These are phyloP conservation scores for Rhizopogon vesiculosus DNA, from an alignment of 768 basidiomycete species.

Conservation along the genomic window DNA sequence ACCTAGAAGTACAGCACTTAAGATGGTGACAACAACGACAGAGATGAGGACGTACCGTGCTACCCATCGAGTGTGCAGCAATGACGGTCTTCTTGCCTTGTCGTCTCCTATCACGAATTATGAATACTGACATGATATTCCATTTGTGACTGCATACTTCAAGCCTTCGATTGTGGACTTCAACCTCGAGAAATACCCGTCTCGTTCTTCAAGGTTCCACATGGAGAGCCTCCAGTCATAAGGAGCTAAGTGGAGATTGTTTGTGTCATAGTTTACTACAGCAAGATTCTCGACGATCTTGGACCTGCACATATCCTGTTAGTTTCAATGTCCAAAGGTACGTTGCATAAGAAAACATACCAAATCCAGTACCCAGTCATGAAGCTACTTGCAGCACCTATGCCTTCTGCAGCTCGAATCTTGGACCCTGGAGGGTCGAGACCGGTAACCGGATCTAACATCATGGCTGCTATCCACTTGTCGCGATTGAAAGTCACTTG, in stretches of 20 bases:
- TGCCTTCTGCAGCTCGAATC: constrained; percentile 88
- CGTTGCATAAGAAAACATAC: constrained; percentile 31
- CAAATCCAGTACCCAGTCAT: constrained; percentile 95
- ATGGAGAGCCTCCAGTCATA: constrained; percentile 92
- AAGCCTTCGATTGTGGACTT: constrained; percentile 80
- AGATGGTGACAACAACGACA: constrained; percentile 26
- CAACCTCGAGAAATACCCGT: constrained; percentile 82
- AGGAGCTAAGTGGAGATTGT: constrained; percentile 77
- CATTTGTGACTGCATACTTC: constrained; percentile 38
- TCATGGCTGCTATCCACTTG: constrained; percentile 85
- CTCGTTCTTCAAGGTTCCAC: constrained; percentile 88
- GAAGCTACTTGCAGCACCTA: constrained; percentile 84
- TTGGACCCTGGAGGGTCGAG: constrained; percentile 84
- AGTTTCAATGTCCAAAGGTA: background rate
- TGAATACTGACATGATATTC: background rate
- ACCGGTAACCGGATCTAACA: constrained; percentile 88
- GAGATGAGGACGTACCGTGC: constrained; percentile 45
- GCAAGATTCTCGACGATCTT: constrained; percentile 95
- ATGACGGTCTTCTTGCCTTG: constrained; percentile 79
- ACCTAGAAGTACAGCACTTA: constrained; percentile 43
- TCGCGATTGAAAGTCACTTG: constrained; percentile 83
- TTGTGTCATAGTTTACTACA: constrained; percentile 88
- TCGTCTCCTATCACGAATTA: constrained; percentile 41
- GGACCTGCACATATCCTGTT: constrained; percentile 43
- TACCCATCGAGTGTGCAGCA: constrained; percentile 84